Evolutionary conservation across 148 eudicot species (phyloP), one percentile per base, ranked within the genome.

Genomic region (Limonium bicolor): DNA sequence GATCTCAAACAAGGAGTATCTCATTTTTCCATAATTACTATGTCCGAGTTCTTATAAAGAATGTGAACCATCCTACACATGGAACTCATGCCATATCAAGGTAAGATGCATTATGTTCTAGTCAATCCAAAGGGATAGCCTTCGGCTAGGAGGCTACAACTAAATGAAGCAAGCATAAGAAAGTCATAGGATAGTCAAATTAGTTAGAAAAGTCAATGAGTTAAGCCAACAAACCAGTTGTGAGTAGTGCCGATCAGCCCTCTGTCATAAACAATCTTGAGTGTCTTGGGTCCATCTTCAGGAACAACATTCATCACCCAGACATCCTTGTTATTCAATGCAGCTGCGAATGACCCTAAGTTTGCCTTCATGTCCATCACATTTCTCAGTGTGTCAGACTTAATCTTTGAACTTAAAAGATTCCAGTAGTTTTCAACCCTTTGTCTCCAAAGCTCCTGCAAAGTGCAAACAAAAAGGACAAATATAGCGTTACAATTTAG

Each of bases 251-350:
- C 99, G 19, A 92, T 81, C 48, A 92, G 76, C 48, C 99, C 99
- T 57, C 99, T 69, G 48, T 92, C 99, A 39, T 81, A 85, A 19
- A 92, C 56, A 27, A 85, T 27, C 77, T 92, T 92, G 36, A 92
- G 88, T 20, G 99, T 85, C 61, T 81, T 78, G n/a, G 90, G 90
- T 48, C 95, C 99, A 66, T 92, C 95, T 59, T 85, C 94, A 36
- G 94, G 74, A 55, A 85, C 94, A 49, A 71, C 82, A 55, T 92
- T 92, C 99, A 92, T 92, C 55, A 85, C 95, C 99, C 99, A 92
- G 27, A 85, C 88, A 55, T 78, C 79, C 67, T 81, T 92, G 28
- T 81, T 82, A 61, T 73, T 85, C 65, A 92, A 43, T 40, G 99
- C 85, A 67, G 95, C 99, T 49, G 86, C 99, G 58, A 92, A 92